Evolutionary conservation across 495 filamentous ascomycete species (phyloP), one percentile per base, ranked within the genome.

Genomic region (Parmelia sp.): DNA sequence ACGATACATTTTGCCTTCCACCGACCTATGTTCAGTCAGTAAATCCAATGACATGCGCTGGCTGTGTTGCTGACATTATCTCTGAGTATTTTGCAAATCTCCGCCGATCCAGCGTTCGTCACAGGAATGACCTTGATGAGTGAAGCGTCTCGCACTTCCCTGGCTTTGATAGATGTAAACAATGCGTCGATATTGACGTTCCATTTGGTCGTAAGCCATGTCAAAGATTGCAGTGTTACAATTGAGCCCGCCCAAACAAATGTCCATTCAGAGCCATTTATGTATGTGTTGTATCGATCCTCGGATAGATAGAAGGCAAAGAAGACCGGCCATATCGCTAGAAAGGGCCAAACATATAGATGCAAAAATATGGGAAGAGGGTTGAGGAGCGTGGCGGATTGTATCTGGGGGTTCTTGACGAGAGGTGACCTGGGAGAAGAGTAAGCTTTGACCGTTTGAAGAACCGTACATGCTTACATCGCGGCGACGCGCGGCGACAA

Each of bases 121-220:
- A 89, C 79, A 29, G 94, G 94, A 63, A 96, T 86, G 68, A 99
- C 89, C 79, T 96, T 97, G 79, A 99, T 96, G 62, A 94, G 78
- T 65, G 84, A 72, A n/a, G 95, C 95, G 71, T 86, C 84, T 57
- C 87, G 76, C 19, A 96, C 79, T n/a, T 82, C 84, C 49, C 82
- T 85, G 23, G 86, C 88, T 60, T 78, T 84, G 40, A 78, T 89
- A 6, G 91, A 81, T 10, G 92, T 99, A 73, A 97, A 97, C 66
- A 87, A 71, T 9, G 88, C 84, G 66, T 86, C 84, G 66, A 97
- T 79, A 70, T 91, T 85, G 73, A 99, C 91, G 73, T 88, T 96
- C 94, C 94, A 99, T 78, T 97, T 88, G 31, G 94, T 97, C 78
- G 88, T 93, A 64, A 99, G 81, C 95, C 95, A 99, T 57, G 90